Conservation (phyloP, 108 stramenopile genomes). For the Mediolabrus comicus region DNA sequence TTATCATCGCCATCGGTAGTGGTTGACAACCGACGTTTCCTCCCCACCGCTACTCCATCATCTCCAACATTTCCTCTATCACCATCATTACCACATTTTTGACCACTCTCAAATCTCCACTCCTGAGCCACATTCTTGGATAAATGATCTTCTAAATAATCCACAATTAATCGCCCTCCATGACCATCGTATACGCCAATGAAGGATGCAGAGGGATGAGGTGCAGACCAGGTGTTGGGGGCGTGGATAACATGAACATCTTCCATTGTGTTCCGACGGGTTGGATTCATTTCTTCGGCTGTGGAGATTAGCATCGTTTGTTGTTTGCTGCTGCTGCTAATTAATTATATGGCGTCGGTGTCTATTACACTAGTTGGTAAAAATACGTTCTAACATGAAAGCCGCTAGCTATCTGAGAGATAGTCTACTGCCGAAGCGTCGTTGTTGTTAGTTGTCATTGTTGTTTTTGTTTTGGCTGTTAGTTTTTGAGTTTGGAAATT, state of each 20-base stretch:
- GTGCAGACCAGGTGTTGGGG: constrained; percentile 55
- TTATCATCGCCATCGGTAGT: constrained; percentile 5
- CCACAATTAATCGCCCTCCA: constrained; percentile 91
- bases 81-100: neutral
- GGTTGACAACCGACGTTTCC: neutral
- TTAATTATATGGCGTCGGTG: neutral
- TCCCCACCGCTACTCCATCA: constrained; percentile 2
- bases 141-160: constrained; percentile 87
- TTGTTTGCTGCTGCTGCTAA: neutral
- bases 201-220: constrained; percentile 66
- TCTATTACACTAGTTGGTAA: too few relatives aligned
- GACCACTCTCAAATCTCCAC: constrained; percentile 41
- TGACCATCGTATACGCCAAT: constrained; percentile 95
- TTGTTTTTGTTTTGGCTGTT: too few relatives aligned
- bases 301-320: constrained; percentile 40
- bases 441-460: too few relatives aligned
- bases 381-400: too few relatives aligned
- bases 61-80: constrained; percentile 21
- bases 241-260: constrained; percentile 77
- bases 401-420: too few relatives aligned
- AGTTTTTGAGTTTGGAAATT: too few relatives aligned
- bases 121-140: constrained; percentile 81
- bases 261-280: constrained; percentile 92
- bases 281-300: constrained; percentile 94
- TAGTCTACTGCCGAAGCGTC: too few relatives aligned